Evolutionary conservation across 495 filamentous ascomycete species (phyloP), one percentile per base, ranked within the genome.

Genomic region (Aspergillus nanangensis): DNA sequence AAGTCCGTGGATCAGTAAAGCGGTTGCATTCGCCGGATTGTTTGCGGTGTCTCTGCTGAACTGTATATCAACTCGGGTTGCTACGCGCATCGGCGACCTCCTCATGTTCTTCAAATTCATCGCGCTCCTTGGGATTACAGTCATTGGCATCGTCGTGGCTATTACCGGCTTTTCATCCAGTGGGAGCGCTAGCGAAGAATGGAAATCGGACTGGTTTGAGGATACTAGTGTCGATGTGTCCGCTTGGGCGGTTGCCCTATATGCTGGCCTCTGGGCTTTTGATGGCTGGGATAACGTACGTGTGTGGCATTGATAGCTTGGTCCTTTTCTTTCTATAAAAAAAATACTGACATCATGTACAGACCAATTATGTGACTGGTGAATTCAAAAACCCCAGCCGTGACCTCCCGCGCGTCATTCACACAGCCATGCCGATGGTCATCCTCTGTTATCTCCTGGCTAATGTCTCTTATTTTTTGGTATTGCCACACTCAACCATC

Each of bases 261-360:
- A 98, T 64, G 92, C 90, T 20, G 93, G 93, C 8, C 74, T 98
- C 2, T 98, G 93, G 93, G 93, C 93, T 2, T 98, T 92, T 67
- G 93, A 98, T 58, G 93, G 93, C 15, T 98, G 93, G 93, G 93
- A 98, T 60, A 98, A 98, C 65, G 91, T 93, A 66, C 70, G 86
- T 73, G 22, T 23, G 25, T 45, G 33, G 4, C 18, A 34, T 27
- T 29, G n/a, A n/a, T n/a, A n/a, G 0, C n/a, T 34, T 18, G 9
- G 8, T 24, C 15, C 35, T 17, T 38, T 4, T 17, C n/a, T 7
- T 4, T 15, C 17, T 8, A 36, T 8, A 7, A 15, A 3, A 4
- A 14, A 18, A 18, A 14, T 3, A n/a, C 37, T 39, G 22, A 39
- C 19, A 13, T n/a, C 9, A n/a, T n/a, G n/a, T 38, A 3, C 53